Percentiles rank a stretch among this genome's conserved stretches.
Evolutionary conservation across 352 stramenopile genomes (phyloP).

Genomic region (Globisporangium emineosum): DNA sequence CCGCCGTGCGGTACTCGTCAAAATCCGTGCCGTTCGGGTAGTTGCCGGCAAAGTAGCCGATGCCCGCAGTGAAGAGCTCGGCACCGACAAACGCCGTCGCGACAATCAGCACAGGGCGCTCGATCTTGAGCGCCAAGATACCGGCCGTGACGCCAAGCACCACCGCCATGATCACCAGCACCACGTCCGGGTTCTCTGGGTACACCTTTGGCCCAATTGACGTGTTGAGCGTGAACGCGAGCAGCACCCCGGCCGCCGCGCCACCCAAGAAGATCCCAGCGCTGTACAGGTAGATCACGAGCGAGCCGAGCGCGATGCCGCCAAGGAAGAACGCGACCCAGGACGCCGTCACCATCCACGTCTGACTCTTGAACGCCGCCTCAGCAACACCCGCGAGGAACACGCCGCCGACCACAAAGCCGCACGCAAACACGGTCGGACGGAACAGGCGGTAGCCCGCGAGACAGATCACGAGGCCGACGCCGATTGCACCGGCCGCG

Average conservation of each 20-base stretch:
- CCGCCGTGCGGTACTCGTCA: slow-evolving; percentile 28
- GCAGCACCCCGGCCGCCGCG: slow-evolving; percentile 32
- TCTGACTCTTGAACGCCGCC: slow-evolving; percentile 23
- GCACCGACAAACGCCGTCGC: slow-evolving; percentile 50
- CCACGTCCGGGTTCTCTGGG: slow-evolving; percentile 34
- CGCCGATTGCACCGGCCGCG: slow-evolving; percentile 31
- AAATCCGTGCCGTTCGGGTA: slow-evolving; percentile 57
- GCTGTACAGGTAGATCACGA: slow-evolving; percentile 45
- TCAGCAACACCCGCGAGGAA: slow-evolving; percentile 34
- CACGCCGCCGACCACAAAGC: slow-evolving; percentile 43
- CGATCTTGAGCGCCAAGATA: slow-evolving; percentile 42
- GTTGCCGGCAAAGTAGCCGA: slow-evolving; percentile 54
- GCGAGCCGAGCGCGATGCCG: slow-evolving; percentile 28
- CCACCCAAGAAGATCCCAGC: slow-evolving; percentile 44
- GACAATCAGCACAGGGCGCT: slow-evolving; percentile 52
- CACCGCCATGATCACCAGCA: slow-evolving; percentile 47
- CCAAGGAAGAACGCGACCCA: slow-evolving; percentile 49
- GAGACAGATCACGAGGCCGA: slow-evolving; percentile 28
- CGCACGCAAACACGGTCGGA: slow-evolving; percentile 36
- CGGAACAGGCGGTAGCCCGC: slow-evolving; percentile 41
- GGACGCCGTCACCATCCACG: slow-evolving; percentile 40
- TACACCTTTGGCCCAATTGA: slow-evolving; percentile 37
- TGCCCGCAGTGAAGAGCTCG: slow-evolving; percentile 35
- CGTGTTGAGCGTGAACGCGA: slow-evolving; percentile 49
- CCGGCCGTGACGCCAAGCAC: slow-evolving; percentile 34